phyloP scores from a whole-genome alignment of 352 stramenopile species.

The Phytophthora colocasiae region DNA sequence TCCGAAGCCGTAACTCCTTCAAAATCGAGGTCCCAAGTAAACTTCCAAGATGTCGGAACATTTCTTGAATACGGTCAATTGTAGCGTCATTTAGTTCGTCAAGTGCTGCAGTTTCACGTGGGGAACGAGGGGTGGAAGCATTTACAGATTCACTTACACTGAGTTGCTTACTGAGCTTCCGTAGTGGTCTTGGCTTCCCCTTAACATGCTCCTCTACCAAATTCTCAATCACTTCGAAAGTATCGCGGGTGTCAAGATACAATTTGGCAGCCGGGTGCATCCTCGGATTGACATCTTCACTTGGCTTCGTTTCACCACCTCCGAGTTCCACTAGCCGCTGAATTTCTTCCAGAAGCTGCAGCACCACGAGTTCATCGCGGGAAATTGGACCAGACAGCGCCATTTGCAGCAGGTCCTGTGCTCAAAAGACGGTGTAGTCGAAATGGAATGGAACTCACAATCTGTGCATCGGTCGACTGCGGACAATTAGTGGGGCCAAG shows the following conservation, averaged over 20 bases:
- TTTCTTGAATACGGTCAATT: constrained; percentile 72
- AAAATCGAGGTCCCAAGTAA: constrained; percentile 54
- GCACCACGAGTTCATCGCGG: constrained; percentile 64
- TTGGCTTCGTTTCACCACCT: constrained; percentile 14
- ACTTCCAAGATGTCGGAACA: constrained; percentile 70
- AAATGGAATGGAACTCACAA: constrained; percentile 2
- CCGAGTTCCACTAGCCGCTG: constrained; percentile 45
- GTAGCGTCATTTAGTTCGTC: constrained; percentile 44
- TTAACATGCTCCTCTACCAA: constrained; percentile 54
- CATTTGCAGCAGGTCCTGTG: constrained; percentile 16
- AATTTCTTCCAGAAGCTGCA: constrained; percentile 81
- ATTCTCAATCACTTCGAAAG: constrained; percentile 72
- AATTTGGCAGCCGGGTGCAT: constrained; percentile 72
- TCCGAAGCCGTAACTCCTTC: constrained; percentile 59
- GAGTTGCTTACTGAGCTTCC: constrained; percentile 51
- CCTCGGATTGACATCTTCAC: constrained; percentile 38
- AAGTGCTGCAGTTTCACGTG: constrained; percentile 3
- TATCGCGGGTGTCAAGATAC: constrained; percentile 79
- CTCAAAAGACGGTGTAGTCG: constrained; percentile 21
- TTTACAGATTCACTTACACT: not conserved
- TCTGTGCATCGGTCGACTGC: constrained; percentile 23
- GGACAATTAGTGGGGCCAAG: not conserved
- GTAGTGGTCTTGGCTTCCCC: constrained; percentile 56
- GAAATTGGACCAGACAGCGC: constrained; percentile 7
- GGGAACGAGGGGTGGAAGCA: not conserved